Conservation (phyloP, 139 green algal genomes). For the Diplosphaera chodatii region DNA sequence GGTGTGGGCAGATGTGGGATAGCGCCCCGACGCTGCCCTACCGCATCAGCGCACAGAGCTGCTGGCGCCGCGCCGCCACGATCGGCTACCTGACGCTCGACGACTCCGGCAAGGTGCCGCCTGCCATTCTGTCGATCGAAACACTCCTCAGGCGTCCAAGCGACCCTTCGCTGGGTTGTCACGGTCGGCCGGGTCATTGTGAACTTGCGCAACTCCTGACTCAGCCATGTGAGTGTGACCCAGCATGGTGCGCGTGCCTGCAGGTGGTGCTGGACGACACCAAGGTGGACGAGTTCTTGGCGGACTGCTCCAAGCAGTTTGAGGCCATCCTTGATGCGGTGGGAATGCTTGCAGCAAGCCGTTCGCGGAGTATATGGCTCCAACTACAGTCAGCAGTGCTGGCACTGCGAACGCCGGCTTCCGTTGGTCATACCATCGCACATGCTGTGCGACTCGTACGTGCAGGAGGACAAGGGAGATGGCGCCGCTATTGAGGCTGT, state of each 20-base stretch:
- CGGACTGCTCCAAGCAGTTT: neutral
- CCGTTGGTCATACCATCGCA: too few relatives aligned
- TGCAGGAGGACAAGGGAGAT: slow-evolving; percentile 6
- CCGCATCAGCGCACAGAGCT: neutral
- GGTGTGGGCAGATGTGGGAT: slow-evolving; percentile 4
- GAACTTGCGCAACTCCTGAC: neutral
- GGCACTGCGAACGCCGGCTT: too few relatives aligned
- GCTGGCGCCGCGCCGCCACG: neutral
- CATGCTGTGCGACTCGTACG: too few relatives aligned
- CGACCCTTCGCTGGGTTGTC: too few relatives aligned
- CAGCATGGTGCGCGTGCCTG: neutral
- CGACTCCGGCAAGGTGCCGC: neutral
- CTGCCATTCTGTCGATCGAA: neutral
- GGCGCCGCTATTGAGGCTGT: slow-evolving; percentile 6
- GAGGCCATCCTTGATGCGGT: slow-evolving; percentile 9
- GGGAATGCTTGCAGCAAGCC: neutral
- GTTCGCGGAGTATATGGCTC: too few relatives aligned
- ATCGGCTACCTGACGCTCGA: slow-evolving; percentile 6
- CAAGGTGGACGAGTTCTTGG: slow-evolving; percentile 6
- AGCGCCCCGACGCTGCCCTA: slow-evolving; percentile 1
- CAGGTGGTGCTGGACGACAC: slow-evolving; percentile 12
- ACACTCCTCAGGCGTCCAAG: too few relatives aligned
- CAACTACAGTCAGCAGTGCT: too few relatives aligned
- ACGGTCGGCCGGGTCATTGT: too few relatives aligned
- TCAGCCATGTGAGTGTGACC: neutral